These are phyloP conservation scores for Arxiozyma slooffiae DNA, from an alignment of 1,139 yeast genomes.

Conservation along the genomic window DNA sequence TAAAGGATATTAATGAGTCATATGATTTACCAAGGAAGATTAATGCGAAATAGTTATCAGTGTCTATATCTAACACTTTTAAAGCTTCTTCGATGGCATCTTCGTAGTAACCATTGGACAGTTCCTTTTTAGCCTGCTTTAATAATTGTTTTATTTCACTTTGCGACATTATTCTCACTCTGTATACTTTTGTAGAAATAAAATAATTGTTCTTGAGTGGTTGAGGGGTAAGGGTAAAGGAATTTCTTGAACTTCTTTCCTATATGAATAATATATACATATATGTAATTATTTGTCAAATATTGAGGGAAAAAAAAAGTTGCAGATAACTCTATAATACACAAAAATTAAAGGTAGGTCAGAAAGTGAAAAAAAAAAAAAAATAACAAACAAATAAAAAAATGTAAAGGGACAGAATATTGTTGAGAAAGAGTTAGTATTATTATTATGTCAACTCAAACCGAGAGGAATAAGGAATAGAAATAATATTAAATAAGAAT, in stretches of 20 bases:
- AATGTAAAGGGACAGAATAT: background rate
- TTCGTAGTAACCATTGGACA: constrained; percentile 49
- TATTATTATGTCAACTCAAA: too few species aligned
- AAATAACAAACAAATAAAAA: too few species aligned
- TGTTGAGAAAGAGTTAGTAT: too few species aligned
- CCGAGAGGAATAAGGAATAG: background rate
- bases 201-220: background rate
- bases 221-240: background rate
- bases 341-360: background rate
- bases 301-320: background rate
- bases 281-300: background rate
- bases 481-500: constrained; percentile 7
- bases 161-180: background rate
- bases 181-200: background rate
- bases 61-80: constrained; percentile 46
- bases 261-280: too few species aligned
- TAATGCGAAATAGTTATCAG: constrained; percentile 52
- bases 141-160: constrained; percentile 36
- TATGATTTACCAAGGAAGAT: constrained; percentile 40
- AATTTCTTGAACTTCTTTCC: too few species aligned
- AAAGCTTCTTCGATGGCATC: constrained; percentile 44
- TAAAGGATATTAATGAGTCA: constrained; percentile 12
- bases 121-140: constrained; percentile 52
- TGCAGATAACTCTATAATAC: background rate
- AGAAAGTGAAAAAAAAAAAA: background rate